Base-by-base conservation (phyloP, 257 asterid genomes). In the Solanum corneliomulleri region DNA sequence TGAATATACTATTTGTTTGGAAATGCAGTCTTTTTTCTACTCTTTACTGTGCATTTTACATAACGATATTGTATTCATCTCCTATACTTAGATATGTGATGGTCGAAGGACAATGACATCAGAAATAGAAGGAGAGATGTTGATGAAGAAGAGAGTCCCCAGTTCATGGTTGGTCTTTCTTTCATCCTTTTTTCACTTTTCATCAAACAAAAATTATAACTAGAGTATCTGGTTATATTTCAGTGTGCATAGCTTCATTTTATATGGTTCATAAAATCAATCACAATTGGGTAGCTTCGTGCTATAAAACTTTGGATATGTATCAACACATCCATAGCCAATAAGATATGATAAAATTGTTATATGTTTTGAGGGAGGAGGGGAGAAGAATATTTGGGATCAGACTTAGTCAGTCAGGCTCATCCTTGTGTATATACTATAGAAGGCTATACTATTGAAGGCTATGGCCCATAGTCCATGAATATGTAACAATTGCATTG, bases 61-160 rank as follows among this genome's bases (percentile, higher is more conserved):
- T 72, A 29, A 25, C 18, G 44, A 81, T 81, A 6, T 18, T 85
- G 60, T 42, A 60, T 47, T 60, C 62, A 87, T 74, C 37, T 60
- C 4, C 11, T 62, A 88, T 68, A 66, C 78, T 76, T 70, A 97
- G 99, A 93, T 97, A 68, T 93, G 94, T 89, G 99, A 96, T 92
- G 99, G 99, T 64, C 90, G 95, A 89, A 94, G 93, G 94, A 94
- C 81, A 86, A 86, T 89, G 96, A 97, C 90, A 93, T 94, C 85
- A 91, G 95, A 90, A 91, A 92, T 87, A 90, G 87, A 92, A 93
- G 95, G 90, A 86, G 91, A 86, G 98, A 97, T 88, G 91, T 72
- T 88, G 98, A 94, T 70, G 99, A 97, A 75, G 97, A 93, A 85
- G 96, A 95, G 52, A 88, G 83, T 86, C 97, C 87, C 86, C 96